Conservation (phyloP, 371 early-diverging fungal species). For the Capillidium heterosporum region DNA sequence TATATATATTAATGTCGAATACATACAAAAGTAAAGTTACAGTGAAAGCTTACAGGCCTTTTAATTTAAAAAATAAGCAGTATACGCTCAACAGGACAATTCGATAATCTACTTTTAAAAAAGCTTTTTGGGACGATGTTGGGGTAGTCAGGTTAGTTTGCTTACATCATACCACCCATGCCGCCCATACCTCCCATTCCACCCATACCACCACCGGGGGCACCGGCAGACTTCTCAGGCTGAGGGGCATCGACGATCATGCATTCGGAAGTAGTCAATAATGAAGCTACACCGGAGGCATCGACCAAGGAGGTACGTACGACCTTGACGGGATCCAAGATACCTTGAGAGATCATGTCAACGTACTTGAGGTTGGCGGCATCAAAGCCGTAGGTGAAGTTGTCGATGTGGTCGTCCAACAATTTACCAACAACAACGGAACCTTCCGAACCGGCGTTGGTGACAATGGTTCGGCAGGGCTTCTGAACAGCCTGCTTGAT, state of each 20-base stretch:
- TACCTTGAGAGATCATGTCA: constrained; percentile 89
- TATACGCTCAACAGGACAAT: too few species aligned
- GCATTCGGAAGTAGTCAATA: constrained; percentile 90
- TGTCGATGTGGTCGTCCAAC: constrained; percentile 45
- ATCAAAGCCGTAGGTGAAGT: constrained; percentile 85
- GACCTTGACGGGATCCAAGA: constrained; percentile 95
- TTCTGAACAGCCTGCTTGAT: constrained; percentile 81
- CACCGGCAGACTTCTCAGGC: constrained; percentile 26
- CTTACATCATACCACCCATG: constrained; percentile 29
- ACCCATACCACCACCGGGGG: constrained; percentile 13
- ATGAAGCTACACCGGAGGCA: constrained; percentile 86
- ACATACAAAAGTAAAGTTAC: too few species aligned
- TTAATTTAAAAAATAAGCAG: too few species aligned
- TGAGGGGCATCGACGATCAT: constrained; percentile 92
- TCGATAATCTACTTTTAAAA: too few species aligned
- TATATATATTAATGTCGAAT: too few species aligned
- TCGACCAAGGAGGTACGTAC: constrained; percentile 91
- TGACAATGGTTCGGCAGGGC: constrained; percentile 82
- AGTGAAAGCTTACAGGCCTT: too few species aligned
- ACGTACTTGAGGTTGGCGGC: constrained; percentile 78
- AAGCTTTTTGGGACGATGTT: not conserved
- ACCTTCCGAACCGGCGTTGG: constrained; percentile 94
- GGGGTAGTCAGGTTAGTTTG: not conserved
- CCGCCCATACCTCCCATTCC: constrained; percentile 48
- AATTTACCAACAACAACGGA: constrained; percentile 89